Percentiles rank a stretch among this genome's conserved stretches.
phyloP scores from a whole-genome alignment of 192 early-diverging fungal species.

The Lobosporangium transversale region DNA sequence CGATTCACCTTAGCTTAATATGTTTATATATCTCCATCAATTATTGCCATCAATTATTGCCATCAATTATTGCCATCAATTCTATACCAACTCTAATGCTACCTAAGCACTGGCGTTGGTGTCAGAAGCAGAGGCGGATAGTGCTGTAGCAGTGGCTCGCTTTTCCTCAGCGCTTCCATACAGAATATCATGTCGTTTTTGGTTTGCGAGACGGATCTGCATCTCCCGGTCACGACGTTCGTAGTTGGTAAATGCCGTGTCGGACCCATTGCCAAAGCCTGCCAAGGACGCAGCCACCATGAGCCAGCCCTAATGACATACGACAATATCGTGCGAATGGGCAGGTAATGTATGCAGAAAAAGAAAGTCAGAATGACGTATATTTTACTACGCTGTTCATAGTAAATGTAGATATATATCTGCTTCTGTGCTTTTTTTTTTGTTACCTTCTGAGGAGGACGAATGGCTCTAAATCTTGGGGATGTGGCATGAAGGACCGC shows the following conservation, averaged over 20 bases:
- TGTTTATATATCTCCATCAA: no score
- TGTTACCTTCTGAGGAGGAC: constrained; percentile 40
- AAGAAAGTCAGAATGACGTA: background rate
- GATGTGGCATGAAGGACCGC: constrained; percentile 31
- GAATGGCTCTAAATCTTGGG: constrained; percentile 31
- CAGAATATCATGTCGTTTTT: constrained; percentile 30
- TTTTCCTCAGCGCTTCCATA: constrained; percentile 28
- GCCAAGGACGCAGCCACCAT: constrained; percentile 44
- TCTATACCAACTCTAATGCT: no score
- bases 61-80: no score
- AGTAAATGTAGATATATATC: no score
- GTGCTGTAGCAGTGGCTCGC: constrained; percentile 14
- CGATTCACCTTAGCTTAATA: no score
- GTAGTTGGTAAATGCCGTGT: constrained; percentile 46
- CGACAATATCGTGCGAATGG: background rate
- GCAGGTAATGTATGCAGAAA: background rate
- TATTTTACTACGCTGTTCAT: background rate
- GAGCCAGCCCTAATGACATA: constrained; percentile 45
- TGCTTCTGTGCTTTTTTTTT: background rate
- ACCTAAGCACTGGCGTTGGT: no score
- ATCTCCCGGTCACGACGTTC: constrained; percentile 40
- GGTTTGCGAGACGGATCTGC: constrained; percentile 37
- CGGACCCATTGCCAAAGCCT: constrained; percentile 48
- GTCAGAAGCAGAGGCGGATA: constrained; percentile 1
- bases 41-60: no score